These are phyloP conservation scores for Trichoderma koningii DNA, from an alignment of 2,329 filamentous ascomycete species.

Conservation along the genomic window DNA sequence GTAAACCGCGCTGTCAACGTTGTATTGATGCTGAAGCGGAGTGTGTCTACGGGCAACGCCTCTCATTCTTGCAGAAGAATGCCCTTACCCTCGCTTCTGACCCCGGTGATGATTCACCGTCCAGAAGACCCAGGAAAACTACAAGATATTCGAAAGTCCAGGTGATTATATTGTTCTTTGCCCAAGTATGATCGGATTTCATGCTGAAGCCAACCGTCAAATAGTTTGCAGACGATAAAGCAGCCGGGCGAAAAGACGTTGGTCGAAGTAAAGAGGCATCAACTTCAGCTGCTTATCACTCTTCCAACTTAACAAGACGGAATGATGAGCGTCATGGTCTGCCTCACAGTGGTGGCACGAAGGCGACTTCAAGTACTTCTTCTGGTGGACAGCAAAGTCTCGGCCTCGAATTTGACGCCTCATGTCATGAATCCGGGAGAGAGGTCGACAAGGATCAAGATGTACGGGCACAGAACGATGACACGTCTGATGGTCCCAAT, in stretches of 20 bases:
- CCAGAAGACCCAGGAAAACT: neutral
- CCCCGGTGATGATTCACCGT: neutral
- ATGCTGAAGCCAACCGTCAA: neutral
- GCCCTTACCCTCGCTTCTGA: neutral
- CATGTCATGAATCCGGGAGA: neutral
- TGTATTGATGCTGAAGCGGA: conserved; percentile 11
- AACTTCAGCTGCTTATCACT: neutral
- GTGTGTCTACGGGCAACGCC: conserved; percentile 1
- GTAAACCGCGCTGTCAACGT: conserved; percentile 9
- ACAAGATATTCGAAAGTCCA: neutral
- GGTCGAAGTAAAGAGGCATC: neutral
- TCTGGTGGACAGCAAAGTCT: neutral
- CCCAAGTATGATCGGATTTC: neutral
- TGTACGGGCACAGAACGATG: neutral
- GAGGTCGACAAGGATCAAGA: neutral
- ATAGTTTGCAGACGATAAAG: neutral
- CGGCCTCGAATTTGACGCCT: neutral
- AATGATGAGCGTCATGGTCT: neutral
- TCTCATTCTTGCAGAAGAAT: conserved; percentile 15
- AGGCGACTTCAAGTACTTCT: neutral
- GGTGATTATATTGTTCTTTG: neutral
- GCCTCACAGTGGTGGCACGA: neutral
- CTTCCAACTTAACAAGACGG: neutral
- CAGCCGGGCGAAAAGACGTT: neutral
- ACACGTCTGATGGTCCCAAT: neutral